Base-by-base conservation (phyloP, 352 stramenopile species). In the Globisporangium emineosum region DNA sequence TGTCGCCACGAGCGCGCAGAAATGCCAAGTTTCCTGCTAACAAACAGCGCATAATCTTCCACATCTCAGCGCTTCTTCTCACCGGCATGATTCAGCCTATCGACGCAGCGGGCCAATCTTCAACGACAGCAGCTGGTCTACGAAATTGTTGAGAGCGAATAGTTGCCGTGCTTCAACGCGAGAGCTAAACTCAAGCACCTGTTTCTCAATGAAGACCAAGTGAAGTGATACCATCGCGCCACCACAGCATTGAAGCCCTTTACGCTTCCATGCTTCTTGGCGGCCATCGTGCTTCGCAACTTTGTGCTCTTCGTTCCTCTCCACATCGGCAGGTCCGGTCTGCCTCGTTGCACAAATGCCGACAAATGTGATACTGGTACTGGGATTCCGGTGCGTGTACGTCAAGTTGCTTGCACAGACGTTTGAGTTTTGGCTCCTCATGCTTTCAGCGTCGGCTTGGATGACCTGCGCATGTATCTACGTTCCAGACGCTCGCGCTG, bases 61-160 rank as follows among this genome's bases (percentile, higher is more conserved):
- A n/a, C n/a, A n/a, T n/a, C n/a, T n/a, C n/a, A n/a, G n/a, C n/a
- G n/a, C n/a, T n/a, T n/a, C n/a, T n/a, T n/a, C n/a, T n/a, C n/a
- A n/a, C n/a, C n/a, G n/a, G n/a, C n/a, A n/a, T n/a, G n/a, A n/a
- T n/a, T n/a, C n/a, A n/a, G n/a, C n/a, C n/a, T n/a, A n/a, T n/a
- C n/a, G n/a, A n/a, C n/a, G n/a, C n/a, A n/a, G n/a, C n/a, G n/a
- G n/a, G n/a, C n/a, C n/a, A n/a, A n/a, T n/a, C n/a, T n/a, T n/a
- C 37, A 8, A 12, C 47, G 7, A 19, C 47, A 23, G 21, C 59
- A n/a, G 13, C 33, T 60, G 10, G 23, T 60, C 27, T 60, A 60
- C 54, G 35, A 50, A 35, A 60, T 60, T 35, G 54, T 60, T 23
- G 54, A 42, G 35, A 37, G 54, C 23, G 54, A 60, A 23, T n/a